phyloP scores from a whole-genome alignment of 495 filamentous ascomycete species.

The Talaromyces wortmannii region DNA sequence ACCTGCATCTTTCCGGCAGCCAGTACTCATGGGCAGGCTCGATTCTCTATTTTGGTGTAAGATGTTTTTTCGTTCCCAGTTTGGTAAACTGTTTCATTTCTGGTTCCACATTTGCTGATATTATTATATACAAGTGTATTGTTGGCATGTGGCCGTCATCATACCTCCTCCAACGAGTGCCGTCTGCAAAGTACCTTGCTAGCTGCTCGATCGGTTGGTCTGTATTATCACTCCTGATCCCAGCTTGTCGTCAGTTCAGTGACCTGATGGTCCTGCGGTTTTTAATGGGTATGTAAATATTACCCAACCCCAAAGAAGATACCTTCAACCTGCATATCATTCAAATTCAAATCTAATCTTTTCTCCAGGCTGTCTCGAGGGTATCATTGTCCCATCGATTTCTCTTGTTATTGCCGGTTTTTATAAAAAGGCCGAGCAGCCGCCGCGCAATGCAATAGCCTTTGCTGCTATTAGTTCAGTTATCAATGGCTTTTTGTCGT shows the following conservation, averaged over 20 bases:
- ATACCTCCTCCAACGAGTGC: conserved; percentile 37
- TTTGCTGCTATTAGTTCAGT: conserved; percentile 27
- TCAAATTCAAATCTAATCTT: conserved; percentile 5
- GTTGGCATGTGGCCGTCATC: conserved; percentile 23
- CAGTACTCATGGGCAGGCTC: conserved; percentile 23
- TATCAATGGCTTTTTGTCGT: conserved; percentile 45
- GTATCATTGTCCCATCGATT: conserved; percentile 10
- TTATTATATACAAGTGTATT: conserved; percentile 6
- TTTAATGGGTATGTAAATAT: conserved; percentile 11
- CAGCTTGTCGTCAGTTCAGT: conserved; percentile 13
- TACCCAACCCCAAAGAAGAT: background rate
- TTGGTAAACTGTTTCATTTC: no score
- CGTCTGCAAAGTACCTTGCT: conserved; percentile 37
- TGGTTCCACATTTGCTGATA: background rate
- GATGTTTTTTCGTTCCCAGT: background rate
- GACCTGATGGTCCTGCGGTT: conserved; percentile 20
- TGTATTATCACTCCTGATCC: conserved; percentile 12
- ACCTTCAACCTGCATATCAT: no score
- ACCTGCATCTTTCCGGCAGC: conserved; percentile 17
- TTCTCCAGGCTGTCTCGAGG: conserved; percentile 9
- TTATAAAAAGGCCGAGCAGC: conserved; percentile 19
- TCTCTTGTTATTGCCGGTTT: conserved; percentile 23
- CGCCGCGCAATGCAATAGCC: conserved; percentile 12
- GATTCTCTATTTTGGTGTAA: conserved; percentile 14
- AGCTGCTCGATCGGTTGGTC: conserved; percentile 12